Evolutionary conservation across 495 filamentous ascomycete species (phyloP).

Genomic region (Penicillium atrosanguineum): DNA sequence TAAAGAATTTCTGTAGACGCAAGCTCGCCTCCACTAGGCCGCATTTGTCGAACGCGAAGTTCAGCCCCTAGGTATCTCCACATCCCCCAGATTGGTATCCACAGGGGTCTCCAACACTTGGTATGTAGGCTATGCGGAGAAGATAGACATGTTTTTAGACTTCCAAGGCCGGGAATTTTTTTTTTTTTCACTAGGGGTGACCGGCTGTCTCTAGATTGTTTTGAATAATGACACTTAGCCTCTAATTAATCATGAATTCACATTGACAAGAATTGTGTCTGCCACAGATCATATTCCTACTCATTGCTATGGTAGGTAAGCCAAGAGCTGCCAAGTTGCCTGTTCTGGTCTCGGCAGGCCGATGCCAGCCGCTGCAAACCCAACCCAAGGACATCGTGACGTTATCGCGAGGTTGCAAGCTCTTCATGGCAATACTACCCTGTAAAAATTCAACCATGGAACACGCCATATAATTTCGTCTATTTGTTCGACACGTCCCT

Average conservation of each 20-base stretch:
- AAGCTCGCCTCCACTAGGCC: not conserved
- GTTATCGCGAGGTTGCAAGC: not conserved
- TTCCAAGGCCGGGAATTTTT: not conserved
- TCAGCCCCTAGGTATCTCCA: not conserved
- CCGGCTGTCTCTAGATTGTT: not conserved
- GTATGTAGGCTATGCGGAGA: not conserved
- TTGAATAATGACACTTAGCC: not conserved
- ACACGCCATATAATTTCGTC: no score
- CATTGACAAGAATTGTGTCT: not conserved
- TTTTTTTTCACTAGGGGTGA: no score
- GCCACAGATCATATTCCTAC: not conserved
- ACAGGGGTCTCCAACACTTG: not conserved
- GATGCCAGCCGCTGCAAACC: not conserved
- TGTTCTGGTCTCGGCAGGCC: not conserved
- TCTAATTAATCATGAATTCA: not conserved
- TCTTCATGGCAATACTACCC: not conserved
- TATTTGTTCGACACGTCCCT: no score
- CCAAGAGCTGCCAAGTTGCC: not conserved
- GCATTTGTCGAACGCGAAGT: not conserved
- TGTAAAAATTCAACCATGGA: no score
- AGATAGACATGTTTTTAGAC: not conserved
- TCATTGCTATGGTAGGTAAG: not conserved
- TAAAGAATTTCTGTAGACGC: not conserved
- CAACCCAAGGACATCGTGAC: not conserved
- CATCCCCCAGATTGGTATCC: constrained; percentile 4